phyloP scores from a whole-genome alignment of 2,329 filamentous ascomycete species.

The Neofusicoccum umdonicola region DNA sequence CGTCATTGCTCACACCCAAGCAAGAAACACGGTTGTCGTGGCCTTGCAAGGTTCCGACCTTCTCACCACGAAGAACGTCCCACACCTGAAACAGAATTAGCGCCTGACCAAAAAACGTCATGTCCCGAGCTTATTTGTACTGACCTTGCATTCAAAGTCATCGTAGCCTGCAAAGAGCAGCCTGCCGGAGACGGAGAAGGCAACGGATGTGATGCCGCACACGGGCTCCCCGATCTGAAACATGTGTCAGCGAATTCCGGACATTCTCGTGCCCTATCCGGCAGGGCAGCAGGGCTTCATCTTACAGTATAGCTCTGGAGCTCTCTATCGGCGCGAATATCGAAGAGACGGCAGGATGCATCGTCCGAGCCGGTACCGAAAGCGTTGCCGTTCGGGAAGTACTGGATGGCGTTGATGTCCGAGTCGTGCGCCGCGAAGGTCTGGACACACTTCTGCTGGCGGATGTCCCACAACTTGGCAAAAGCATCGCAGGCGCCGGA shows the following conservation, averaged over 20 bases:
- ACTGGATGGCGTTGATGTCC: constrained; percentile 99
- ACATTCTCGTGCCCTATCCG: not conserved
- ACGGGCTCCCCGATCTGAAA: constrained; percentile 91
- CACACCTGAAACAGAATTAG: constrained; percentile 68
- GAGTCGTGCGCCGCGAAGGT: constrained; percentile 98
- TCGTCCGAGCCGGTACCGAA: constrained; percentile 98
- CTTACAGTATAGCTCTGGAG: constrained; percentile 66
- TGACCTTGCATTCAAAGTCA: constrained; percentile 99
- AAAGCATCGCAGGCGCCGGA: constrained; percentile 99
- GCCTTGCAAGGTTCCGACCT: constrained; percentile 92
- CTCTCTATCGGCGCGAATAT: constrained; percentile 90
- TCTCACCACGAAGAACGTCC: constrained; percentile 95
- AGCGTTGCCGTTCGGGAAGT: constrained; percentile 98
- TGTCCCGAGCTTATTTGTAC: constrained; percentile 27
- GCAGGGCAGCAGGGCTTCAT: not conserved
- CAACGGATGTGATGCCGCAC: constrained; percentile 96
- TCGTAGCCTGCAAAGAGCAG: constrained; percentile 96
- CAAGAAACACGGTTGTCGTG: constrained; percentile 99
- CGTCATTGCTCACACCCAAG: constrained; percentile 96
- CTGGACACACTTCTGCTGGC: constrained; percentile 95
- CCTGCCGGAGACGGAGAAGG: constrained; percentile 93
- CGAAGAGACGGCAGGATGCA: constrained; percentile 93
- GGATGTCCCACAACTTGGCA: constrained; percentile 98
- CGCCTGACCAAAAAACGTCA: constrained; percentile 17
- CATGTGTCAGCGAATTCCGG: constrained; percentile 8